These are phyloP conservation scores for Lactifluus piperatus DNA, from an alignment of 768 basidiomycete species.

Conservation along the genomic window DNA sequence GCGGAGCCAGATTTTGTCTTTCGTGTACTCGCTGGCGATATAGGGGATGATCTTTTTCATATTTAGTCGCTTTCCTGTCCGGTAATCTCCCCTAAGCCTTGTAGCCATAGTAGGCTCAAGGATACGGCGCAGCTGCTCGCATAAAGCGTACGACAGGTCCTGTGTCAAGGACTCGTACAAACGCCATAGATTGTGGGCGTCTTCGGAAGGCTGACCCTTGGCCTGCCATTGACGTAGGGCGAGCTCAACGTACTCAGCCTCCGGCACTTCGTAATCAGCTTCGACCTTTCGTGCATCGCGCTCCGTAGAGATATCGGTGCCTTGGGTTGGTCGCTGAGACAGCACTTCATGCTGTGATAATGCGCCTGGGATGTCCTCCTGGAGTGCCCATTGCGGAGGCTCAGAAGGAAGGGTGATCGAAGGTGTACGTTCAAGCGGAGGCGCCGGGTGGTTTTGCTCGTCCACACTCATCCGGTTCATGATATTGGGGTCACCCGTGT, in stretches of 20 bases:
- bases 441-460: slow-evolving; percentile 24
- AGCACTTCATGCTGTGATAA: slow-evolving; percentile 31
- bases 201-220: slow-evolving; percentile 43
- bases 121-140: slow-evolving; percentile 94
- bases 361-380: slow-evolving; percentile 38
- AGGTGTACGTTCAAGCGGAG: not conserved
- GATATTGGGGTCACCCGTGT: slow-evolving; percentile 30
- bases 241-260: slow-evolving; percentile 34
- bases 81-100: slow-evolving; percentile 91
- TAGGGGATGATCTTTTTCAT: slow-evolving; percentile 99
- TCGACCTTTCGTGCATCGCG: slow-evolving; percentile 16
- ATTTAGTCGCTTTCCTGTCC: slow-evolving; percentile 93
- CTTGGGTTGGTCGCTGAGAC: not conserved
- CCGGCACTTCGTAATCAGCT: slow-evolving; percentile 25
- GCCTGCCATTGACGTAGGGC: slow-evolving; percentile 55
- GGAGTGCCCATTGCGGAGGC: slow-evolving; percentile 23
- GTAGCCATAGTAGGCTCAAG: slow-evolving; percentile 93
- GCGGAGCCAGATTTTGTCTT: slow-evolving; percentile 98
- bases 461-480: slow-evolving; percentile 43
- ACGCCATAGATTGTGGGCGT: slow-evolving; percentile 79
- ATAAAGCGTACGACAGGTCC: slow-evolving; percentile 83
- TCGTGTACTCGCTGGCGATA: slow-evolving; percentile 97
- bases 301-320: slow-evolving; percentile 22
- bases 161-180: slow-evolving; percentile 86
- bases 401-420: slow-evolving; percentile 26